Evolutionary conservation across 331 rosid genomes (phyloP).

Genomic region (Stylosanthes scabra): DNA sequence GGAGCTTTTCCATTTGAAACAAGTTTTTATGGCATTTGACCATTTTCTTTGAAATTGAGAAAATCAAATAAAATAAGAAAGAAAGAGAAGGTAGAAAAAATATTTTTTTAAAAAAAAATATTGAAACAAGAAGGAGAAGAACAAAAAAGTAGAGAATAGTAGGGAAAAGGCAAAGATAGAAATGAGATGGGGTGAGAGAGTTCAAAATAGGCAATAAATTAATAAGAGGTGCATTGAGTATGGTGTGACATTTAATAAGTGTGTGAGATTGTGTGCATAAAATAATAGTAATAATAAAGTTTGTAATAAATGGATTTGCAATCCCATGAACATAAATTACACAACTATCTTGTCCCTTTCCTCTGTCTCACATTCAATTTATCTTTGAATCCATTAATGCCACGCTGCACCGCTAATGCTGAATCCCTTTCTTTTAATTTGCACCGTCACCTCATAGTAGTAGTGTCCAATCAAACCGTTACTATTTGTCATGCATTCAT

Average conservation of each 20-base stretch:
- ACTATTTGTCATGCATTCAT: neutral
- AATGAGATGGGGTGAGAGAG: neutral
- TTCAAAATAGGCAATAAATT: neutral
- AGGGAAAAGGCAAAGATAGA: neutral
- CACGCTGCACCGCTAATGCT: neutral
- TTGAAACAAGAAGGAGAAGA: neutral
- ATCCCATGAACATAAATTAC: conserved; percentile 46
- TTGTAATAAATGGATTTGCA: too few species aligned
- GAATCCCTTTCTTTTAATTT: conserved; percentile 25
- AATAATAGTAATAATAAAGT: neutral
- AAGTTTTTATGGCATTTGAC: too few species aligned
- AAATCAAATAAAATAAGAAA: neutral
- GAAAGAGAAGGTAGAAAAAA: neutral
- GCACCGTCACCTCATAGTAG: conserved; percentile 41
- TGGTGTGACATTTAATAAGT: neutral
- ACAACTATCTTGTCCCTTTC: conserved; percentile 31
- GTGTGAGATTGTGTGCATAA: conserved; percentile 9
- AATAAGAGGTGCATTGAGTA: neutral
- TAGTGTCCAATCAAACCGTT: conserved; percentile 32
- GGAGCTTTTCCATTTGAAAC: too few species aligned
- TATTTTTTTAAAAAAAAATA: neutral
- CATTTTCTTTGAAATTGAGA: too few species aligned
- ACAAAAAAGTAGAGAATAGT: neutral
- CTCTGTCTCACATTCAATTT: neutral
- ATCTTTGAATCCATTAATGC: conserved; percentile 51